Percentiles rank a stretch among this genome's conserved stretches.
Evolutionary conservation across 129 eudicot genomes (phyloP).

Genomic region (Chrysanthemum lavandulifolium): DNA sequence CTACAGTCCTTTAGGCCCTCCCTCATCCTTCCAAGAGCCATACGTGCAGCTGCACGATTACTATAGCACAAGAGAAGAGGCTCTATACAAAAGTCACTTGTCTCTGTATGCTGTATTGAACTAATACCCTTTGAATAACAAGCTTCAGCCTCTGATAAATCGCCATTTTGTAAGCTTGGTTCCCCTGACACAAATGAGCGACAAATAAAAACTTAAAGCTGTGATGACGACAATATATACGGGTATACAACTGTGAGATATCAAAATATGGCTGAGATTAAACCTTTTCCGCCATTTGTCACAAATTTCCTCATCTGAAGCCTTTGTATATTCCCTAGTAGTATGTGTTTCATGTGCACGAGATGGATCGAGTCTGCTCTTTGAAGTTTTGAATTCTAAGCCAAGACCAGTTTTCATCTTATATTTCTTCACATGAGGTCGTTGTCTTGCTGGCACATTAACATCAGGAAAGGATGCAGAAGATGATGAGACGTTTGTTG

Average conservation of each 20-base stretch:
- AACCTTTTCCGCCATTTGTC: conserved; percentile 90
- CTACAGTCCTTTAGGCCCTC: conserved; percentile 85
- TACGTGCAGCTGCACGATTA: conserved; percentile 94
- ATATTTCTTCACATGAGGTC: conserved; percentile 60
- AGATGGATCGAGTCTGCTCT: conserved; percentile 19
- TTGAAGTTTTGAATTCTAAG: conserved; percentile 22
- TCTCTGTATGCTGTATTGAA: conserved; percentile 31
- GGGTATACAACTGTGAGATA: conserved; percentile 20
- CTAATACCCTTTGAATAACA: conserved; percentile 77
- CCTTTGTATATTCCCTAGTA: conserved; percentile 31
- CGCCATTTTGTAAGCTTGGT: conserved; percentile 81
- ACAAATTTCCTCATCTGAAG: conserved; percentile 54
- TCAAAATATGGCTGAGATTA: not conserved
- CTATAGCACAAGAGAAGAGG: conserved; percentile 91
- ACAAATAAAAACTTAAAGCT: conserved; percentile 10
- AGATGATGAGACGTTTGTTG: conserved; percentile 24
- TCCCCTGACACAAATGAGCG: conserved; percentile 60
- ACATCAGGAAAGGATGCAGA: conserved; percentile 38
- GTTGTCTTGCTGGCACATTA: conserved; percentile 42
- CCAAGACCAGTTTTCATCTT: conserved; percentile 50
- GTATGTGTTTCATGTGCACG: conserved; percentile 26
- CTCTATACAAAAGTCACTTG: conserved; percentile 38
- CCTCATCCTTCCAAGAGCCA: conserved; percentile 88
- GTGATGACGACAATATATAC: not conserved
- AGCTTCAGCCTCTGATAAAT: conserved; percentile 70